phyloP scores from a whole-genome alignment of 306 rosid species.

The Gastrolobium bilobum region DNA sequence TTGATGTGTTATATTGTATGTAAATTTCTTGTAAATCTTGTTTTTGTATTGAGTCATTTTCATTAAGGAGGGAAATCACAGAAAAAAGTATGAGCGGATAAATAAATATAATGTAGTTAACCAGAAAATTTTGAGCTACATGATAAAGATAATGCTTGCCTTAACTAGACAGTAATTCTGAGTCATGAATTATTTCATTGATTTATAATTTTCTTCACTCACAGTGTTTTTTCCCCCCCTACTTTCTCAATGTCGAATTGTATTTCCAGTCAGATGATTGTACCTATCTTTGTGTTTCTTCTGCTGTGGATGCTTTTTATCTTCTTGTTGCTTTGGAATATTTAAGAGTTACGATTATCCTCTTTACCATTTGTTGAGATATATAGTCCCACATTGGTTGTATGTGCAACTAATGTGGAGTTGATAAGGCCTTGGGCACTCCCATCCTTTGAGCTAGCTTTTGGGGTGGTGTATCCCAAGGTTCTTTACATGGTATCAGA shows the following conservation, averaged over 20 bases:
- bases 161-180: background rate
- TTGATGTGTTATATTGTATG: background rate
- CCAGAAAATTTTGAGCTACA: background rate
- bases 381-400: too few species aligned
- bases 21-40: background rate
- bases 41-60: background rate
- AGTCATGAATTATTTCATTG: background rate
- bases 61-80: conserved; percentile 16
- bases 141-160: background rate
- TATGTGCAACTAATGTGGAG: too few species aligned
- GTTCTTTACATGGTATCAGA: too few species aligned
- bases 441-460: too few species aligned
- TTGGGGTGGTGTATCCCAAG: too few species aligned
- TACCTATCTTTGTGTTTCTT: conserved; percentile 25
- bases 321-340: conserved; percentile 28
- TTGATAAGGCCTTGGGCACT: too few species aligned
- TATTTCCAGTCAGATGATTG: conserved; percentile 19
- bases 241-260: background rate
- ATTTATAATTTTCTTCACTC: conserved; percentile 4
- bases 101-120: background rate
- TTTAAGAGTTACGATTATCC: conserved; percentile 7
- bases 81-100: background rate
- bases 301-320: conserved; percentile 9
- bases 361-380: conserved; percentile 17
- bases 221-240: background rate